Base-by-base conservation (phyloP, 1,139 yeast genomes). In the Blastobotrys arbuscula region DNA sequence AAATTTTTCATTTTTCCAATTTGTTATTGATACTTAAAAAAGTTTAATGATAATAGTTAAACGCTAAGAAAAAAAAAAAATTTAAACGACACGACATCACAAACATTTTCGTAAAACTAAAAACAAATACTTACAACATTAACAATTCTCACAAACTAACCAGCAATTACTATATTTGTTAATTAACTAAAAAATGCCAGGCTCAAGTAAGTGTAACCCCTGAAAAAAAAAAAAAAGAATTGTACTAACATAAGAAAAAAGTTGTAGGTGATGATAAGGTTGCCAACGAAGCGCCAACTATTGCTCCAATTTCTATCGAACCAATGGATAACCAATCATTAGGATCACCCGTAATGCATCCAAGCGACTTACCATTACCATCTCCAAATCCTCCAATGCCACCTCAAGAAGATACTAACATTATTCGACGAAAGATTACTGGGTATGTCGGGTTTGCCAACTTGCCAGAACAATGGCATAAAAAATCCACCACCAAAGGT, bases 391-490 rank as follows among this genome's bases (percentile, higher is more conserved):
- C 30, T 5, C 35, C 19, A 8, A 40, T 26, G 30, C 23, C 34
- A 35, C 20, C 37, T 28, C 41, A 45, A 16, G 48, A 54, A 16
- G 62, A 57, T 45, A 42, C 56, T 44, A 74, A 73, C 62, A 74
- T 88, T 53, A 80, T 88, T 61, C 84, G 84, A 61, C 82, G 95
- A 59, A 87, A 87, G 63, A 79, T 90, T 59, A 85, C 82, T 58
- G 95, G 96, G 6, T 90, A 84, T 66, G 98, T 94, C 52, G 99
- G 99, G 3, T 92, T 94, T 70, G 96, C 97, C 59, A 94, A 90
- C 70, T 77, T 94, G 63, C 99, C 99, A 52, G 92, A 90, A 67
- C 99, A 94, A 74, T 92, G 97, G 97, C 97, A 92, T 71, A 81
- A 96, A 70, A 89, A 87, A 69, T 84, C 95, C 5, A 82, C 90